These are phyloP conservation scores for Scheffersomyces cryptocercus DNA, from an alignment of 1,139 yeast species.

Conservation along the genomic window DNA sequence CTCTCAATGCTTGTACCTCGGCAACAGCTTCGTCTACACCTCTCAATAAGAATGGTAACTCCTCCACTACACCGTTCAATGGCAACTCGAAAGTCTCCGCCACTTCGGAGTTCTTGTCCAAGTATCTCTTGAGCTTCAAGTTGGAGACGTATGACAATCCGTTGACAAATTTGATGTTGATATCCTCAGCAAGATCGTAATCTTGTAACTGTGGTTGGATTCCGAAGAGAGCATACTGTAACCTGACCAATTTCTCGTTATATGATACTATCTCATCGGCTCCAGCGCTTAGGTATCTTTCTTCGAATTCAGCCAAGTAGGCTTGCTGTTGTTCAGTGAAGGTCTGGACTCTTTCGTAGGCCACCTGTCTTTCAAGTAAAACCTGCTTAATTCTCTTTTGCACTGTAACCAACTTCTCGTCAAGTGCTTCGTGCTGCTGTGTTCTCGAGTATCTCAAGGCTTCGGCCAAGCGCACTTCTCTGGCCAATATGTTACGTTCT, in stretches of 20 bases:
- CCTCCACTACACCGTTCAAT: slow-evolving; percentile 42
- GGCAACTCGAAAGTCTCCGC: slow-evolving; percentile 24
- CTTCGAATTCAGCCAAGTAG: slow-evolving; percentile 58
- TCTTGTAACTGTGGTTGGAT: slow-evolving; percentile 56
- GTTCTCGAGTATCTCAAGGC: slow-evolving; percentile 28
- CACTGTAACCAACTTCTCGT: slow-evolving; percentile 36
- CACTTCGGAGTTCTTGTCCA: slow-evolving; percentile 19
- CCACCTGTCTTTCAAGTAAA: slow-evolving; percentile 79
- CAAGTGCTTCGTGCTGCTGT: slow-evolving; percentile 31
- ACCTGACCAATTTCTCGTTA: slow-evolving; percentile 71
- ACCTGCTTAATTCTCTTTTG: slow-evolving; percentile 77
- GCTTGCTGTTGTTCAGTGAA: slow-evolving; percentile 45
- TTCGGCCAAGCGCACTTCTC: slow-evolving; percentile 62
- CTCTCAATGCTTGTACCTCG: slow-evolving; percentile 49
- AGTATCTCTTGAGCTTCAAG: slow-evolving; percentile 52
- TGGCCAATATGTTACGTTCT: slow-evolving; percentile 76
- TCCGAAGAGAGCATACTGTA: slow-evolving; percentile 82
- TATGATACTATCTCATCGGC: slow-evolving; percentile 57
- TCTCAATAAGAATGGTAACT: slow-evolving; percentile 44
- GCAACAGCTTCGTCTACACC: slow-evolving; percentile 55
- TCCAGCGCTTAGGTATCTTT: slow-evolving; percentile 58
- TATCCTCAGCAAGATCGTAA: slow-evolving; percentile 48
- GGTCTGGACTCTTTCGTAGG: slow-evolving; percentile 62
- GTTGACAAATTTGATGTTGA: slow-evolving; percentile 53
- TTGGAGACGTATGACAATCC: slow-evolving; percentile 71